Conservation (phyloP, 2,329 filamentous ascomycete species). For the Aspergillus clavatus region DNA sequence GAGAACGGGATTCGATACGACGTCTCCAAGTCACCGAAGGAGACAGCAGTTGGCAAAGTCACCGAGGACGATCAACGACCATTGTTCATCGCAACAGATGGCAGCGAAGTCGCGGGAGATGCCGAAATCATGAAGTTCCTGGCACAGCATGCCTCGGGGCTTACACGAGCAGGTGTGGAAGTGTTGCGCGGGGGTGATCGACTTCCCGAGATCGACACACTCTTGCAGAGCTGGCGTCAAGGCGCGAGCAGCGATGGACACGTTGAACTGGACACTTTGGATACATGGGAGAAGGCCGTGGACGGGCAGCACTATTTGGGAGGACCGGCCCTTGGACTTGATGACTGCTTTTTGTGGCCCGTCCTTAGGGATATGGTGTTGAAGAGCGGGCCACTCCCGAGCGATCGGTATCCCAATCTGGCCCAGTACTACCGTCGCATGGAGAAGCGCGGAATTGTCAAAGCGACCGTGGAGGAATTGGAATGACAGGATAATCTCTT, state of each 20-base stretch:
- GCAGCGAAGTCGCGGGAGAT: slow-evolving; percentile 26
- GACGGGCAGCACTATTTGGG: slow-evolving; percentile 32
- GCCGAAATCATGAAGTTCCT: slow-evolving; percentile 30
- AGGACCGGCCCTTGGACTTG: slow-evolving; percentile 34
- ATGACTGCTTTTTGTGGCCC: slow-evolving; percentile 44
- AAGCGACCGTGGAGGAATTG: slow-evolving; percentile 26
- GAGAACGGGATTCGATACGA: slow-evolving; percentile 39
- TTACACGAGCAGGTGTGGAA: slow-evolving; percentile 23
- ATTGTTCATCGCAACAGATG: slow-evolving; percentile 28
- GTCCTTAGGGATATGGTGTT: slow-evolving; percentile 36
- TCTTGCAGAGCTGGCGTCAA: slow-evolving; percentile 29
- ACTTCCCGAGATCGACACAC: slow-evolving; percentile 26
- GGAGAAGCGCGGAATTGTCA: slow-evolving; percentile 35
- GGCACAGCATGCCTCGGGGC: slow-evolving; percentile 17
- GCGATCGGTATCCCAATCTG: slow-evolving; percentile 28
- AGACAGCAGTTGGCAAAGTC: background rate
- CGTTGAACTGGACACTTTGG: slow-evolving; percentile 15
- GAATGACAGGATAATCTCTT: background rate
- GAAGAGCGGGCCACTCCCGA: slow-evolving; percentile 19
- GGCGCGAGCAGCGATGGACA: slow-evolving; percentile 9
- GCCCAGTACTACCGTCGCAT: slow-evolving; percentile 37
- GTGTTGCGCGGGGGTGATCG: slow-evolving; percentile 25
- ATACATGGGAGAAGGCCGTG: slow-evolving; percentile 31
- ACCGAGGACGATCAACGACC: slow-evolving; percentile 11
- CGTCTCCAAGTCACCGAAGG: slow-evolving; percentile 3